Evolutionary conservation across 164 flowering plant genomes (phyloP).

Genomic region (Vitis amurensis): DNA sequence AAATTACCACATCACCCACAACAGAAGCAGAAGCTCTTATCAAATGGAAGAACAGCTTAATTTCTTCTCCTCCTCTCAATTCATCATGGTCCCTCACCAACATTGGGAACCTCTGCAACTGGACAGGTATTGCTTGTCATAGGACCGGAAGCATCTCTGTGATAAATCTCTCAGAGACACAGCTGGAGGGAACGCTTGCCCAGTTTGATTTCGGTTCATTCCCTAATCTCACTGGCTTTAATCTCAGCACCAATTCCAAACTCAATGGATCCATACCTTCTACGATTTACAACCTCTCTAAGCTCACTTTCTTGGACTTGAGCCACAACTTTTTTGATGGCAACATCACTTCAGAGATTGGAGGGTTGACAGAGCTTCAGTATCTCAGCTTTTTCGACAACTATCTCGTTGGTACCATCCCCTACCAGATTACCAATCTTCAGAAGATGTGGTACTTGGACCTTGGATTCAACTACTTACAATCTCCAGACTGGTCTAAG

Average conservation of each 20-base stretch:
- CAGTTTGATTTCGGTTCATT: conserved; percentile 40
- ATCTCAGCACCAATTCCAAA: conserved; percentile 30
- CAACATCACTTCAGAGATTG: conserved; percentile 42
- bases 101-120: conserved; percentile 40
- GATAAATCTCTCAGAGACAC: conserved; percentile 28
- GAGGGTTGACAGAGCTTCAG: conserved; percentile 33
- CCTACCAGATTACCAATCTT: conserved; percentile 40
- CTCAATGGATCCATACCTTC: conserved; percentile 48
- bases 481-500: conserved; percentile 43
- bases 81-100: conserved; percentile 49
- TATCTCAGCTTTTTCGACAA: conserved; percentile 40
- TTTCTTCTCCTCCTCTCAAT: conserved; percentile 22
- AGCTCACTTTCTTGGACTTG: conserved; percentile 45
- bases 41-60: conserved; percentile 44
- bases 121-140: conserved; percentile 50
- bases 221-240: conserved; percentile 37
- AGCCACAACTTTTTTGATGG: conserved; percentile 33
- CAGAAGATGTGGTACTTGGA: conserved; percentile 39
- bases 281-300: conserved; percentile 35
- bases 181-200: conserved; percentile 34
- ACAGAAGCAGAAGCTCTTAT: conserved; percentile 49
- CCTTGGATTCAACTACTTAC: conserved; percentile 44
- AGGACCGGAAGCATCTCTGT: conserved; percentile 22
- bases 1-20: conserved; percentile 21
- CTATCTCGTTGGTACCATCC: conserved; percentile 37